Percentiles rank a stretch among this genome's conserved stretches.
Evolutionary conservation across 2,329 filamentous ascomycete genomes (phyloP).

Genomic region (Curvularia hawaiiensis): DNA sequence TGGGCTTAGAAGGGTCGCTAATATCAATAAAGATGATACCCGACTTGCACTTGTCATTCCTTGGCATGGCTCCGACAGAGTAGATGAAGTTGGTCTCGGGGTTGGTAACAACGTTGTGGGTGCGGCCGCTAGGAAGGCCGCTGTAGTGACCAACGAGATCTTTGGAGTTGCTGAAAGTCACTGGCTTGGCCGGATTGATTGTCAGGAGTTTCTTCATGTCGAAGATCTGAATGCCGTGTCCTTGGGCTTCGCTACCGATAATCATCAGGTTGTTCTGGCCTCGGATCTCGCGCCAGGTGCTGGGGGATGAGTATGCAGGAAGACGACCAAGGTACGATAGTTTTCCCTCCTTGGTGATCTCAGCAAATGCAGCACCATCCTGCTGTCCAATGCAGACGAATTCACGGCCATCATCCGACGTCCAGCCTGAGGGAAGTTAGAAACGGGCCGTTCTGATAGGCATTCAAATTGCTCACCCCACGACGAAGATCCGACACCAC

Average conservation of each 20-base stretch:
- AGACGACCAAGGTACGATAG: conserved; percentile 60
- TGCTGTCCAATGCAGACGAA: conserved; percentile 61
- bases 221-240: conserved; percentile 67
- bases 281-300: conserved; percentile 61
- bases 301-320: conserved; percentile 53
- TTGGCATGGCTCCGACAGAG: conserved; percentile 43
- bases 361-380: conserved; percentile 61
- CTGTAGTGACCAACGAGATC: conserved; percentile 44
- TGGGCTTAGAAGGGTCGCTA: conserved; percentile 58
- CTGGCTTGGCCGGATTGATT: conserved; percentile 42
- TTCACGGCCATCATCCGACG: conserved; percentile 57
- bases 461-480: conserved; percentile 47
- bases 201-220: conserved; percentile 59
- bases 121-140: conserved; percentile 42
- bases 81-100: conserved; percentile 47
- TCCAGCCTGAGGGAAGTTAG: conserved; percentile 50
- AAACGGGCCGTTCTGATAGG: neutral
- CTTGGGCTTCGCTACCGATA: conserved; percentile 47
- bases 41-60: conserved; percentile 52
- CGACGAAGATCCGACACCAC: conserved; percentile 52
- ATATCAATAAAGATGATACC: conserved; percentile 66
- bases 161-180: conserved; percentile 41
- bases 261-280: conserved; percentile 52
- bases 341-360: conserved; percentile 57
- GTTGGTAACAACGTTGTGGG: conserved; percentile 49